Conservation (phyloP, 306 rosid species). For the Myrica gale region DNA sequence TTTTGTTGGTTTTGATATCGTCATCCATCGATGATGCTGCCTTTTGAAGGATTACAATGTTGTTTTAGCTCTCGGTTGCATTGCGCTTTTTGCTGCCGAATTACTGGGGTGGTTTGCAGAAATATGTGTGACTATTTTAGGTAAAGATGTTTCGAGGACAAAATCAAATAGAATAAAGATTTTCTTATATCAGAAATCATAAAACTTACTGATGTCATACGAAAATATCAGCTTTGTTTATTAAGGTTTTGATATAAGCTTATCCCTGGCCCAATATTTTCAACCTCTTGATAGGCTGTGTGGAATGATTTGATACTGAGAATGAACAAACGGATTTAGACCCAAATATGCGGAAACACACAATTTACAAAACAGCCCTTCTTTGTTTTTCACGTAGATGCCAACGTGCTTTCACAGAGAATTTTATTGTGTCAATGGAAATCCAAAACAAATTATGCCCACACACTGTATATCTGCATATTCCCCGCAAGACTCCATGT, state of each 20-base stretch:
- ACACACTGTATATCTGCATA: conserved; percentile 57
- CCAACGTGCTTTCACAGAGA: too few relatives aligned
- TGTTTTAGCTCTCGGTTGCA: not conserved
- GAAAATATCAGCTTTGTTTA: conserved; percentile 8
- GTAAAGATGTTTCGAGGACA: conserved; percentile 13
- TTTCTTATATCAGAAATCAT: conserved; percentile 1
- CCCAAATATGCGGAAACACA: too few relatives aligned
- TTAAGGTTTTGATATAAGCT: conserved; percentile 19
- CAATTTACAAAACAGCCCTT: too few relatives aligned
- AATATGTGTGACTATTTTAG: conserved; percentile 9
- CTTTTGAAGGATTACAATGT: conserved; percentile 13
- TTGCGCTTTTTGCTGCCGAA: conserved; percentile 9
- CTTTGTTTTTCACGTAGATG: too few relatives aligned
- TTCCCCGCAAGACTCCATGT: conserved; percentile 75
- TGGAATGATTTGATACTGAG: too few relatives aligned
- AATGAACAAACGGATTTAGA: too few relatives aligned
- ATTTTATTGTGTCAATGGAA: not conserved
- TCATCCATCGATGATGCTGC: conserved; percentile 3
- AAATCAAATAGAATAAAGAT: not conserved
- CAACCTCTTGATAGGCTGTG: too few relatives aligned
- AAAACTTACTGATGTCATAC: conserved; percentile 10
- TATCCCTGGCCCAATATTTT: not conserved
- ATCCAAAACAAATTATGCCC: not conserved
- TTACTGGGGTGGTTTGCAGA: conserved; percentile 12
- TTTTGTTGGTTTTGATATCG: too few relatives aligned